Evolutionary conservation across 2,329 filamentous ascomycete genomes (phyloP), one percentile per base, ranked within the genome.

Genomic region (Pseudogymnoascus sp.): DNA sequence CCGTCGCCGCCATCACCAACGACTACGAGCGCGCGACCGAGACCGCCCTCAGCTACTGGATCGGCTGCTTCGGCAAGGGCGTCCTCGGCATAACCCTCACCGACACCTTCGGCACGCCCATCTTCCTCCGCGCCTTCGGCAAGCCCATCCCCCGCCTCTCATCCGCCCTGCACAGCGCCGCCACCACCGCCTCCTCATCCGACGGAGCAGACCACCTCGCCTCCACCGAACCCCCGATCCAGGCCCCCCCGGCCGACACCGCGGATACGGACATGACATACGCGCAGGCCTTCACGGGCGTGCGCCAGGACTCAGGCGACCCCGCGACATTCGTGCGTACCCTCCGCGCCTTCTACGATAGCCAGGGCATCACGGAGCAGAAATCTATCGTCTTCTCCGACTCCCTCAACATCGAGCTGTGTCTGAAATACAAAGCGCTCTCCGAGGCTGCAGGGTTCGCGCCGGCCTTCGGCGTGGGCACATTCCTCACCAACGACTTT

Each of bases 371-470:
- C 75, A 86, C 81, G 61, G 89, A 89, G 2, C 87, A 87, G 78
- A 98, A 98, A 81, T 86, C 84, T 0, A 89, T 99, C 65, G 93
- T 99, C 2, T 99, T 98, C 74, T 98, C 93, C 0, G 95, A 99
- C 75, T 96, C 93, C 4, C 79, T 99, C 64, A 90, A 98, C 72
- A 90, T 97, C 60, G 92, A 97, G 38, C 84, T 88, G 62, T 97
- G 93, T 72, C 80, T 98, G 60, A 86, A 96, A 74, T 99, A 98
- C 79, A 96, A 96, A 79, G 78, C 84, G 63, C 83, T 91, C 28
- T 89, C 93, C 0, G 91, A 97, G 68, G 83, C 86, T 40, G 84
- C 87, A 12, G 90, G 90, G 1, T 93, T 99, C 75, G 84, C 87
- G 65, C 89, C 93, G 11, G 90, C 89, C 0, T 99, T 99, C 77